These are phyloP conservation scores for Monilinia aucupariae DNA, from an alignment of 2,329 filamentous ascomycete genomes.

Conservation along the genomic window DNA sequence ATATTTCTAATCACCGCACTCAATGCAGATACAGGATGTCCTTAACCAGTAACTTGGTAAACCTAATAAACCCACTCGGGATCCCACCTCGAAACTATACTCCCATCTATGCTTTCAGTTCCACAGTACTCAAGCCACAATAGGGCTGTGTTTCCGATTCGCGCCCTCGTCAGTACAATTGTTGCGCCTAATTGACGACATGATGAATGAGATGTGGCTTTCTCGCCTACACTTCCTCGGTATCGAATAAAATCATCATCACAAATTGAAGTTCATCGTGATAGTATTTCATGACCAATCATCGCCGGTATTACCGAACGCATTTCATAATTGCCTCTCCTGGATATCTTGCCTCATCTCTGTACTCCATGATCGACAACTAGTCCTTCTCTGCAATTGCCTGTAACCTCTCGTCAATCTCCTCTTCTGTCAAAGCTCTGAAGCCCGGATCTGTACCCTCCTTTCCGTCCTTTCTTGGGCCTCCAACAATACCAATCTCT, in stretches of 20 bases:
- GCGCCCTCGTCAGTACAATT: slow-evolving; percentile 12
- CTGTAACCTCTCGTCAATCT: slow-evolving; percentile 97
- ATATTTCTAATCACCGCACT: neutral
- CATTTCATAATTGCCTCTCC: slow-evolving; percentile 23
- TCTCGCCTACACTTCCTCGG: slow-evolving; percentile 20
- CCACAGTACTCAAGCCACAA: slow-evolving; percentile 25
- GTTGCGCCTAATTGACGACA: slow-evolving; percentile 20
- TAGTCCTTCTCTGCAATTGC: slow-evolving; percentile 98
- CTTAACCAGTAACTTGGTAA: neutral
- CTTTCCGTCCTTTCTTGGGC: slow-evolving; percentile 73
- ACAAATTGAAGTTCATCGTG: slow-evolving; percentile 10
- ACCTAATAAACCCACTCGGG: slow-evolving; percentile 9
- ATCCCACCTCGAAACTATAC: neutral
- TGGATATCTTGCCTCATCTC: slow-evolving; percentile 21
- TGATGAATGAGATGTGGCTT: slow-evolving; percentile 25
- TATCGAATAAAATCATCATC: slow-evolving; percentile 26
- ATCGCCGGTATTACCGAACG: slow-evolving; percentile 27
- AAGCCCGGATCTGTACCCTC: slow-evolving; percentile 76
- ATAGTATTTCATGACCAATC: slow-evolving; percentile 14
- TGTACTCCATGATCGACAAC: slow-evolving; percentile 32
- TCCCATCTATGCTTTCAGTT: slow-evolving; percentile 15
- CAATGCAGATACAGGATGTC: neutral
- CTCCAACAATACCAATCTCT: slow-evolving; percentile 95
- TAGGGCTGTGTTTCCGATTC: slow-evolving; percentile 24
- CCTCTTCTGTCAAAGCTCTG: slow-evolving; percentile 86